A percentile compares a stretch with the other conserved stretches of the same genome.
Evolutionary conservation across 768 basidiomycete species (phyloP).

Genomic region (Pisolithus tinctorius): DNA sequence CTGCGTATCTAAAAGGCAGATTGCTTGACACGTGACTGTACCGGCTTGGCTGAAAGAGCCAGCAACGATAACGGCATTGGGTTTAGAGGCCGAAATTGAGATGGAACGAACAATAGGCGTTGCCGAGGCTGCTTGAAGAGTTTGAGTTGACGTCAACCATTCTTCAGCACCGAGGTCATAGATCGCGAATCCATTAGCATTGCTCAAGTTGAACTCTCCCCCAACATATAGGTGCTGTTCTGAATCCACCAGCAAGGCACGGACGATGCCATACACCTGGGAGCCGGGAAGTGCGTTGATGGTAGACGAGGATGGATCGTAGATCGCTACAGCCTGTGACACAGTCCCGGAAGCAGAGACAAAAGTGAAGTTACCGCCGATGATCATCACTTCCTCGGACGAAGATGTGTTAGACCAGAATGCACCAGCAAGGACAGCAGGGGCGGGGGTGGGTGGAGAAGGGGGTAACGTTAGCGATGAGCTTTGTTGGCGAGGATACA

Average conservation of each 20-base stretch:
- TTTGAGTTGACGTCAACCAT: conserved; percentile 58
- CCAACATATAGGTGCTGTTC: conserved; percentile 72
- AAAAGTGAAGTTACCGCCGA: conserved; percentile 89
- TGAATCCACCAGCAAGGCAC: conserved; percentile 58
- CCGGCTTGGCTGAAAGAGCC: conserved; percentile 86
- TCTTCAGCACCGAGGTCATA: conserved; percentile 65
- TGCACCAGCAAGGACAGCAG: conserved; percentile 76
- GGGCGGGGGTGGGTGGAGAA: conserved; percentile 52
- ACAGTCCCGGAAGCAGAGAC: conserved; percentile 30
- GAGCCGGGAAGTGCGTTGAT: conserved; percentile 52
- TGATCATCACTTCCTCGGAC: conserved; percentile 57
- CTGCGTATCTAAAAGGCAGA: conserved; percentile 68
- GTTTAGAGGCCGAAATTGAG: conserved; percentile 50
- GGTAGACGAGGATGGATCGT: conserved; percentile 47
- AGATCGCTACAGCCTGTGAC: conserved; percentile 61
- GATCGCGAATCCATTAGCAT: conserved; percentile 63
- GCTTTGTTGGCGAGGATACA: conserved; percentile 47
- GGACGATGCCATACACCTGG: conserved; percentile 70
- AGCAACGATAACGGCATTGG: conserved; percentile 67
- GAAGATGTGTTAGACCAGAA: conserved; percentile 85
- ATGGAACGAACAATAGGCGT: conserved; percentile 63
- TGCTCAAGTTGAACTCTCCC: conserved; percentile 67
- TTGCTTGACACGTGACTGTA: conserved; percentile 60
- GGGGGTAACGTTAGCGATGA: conserved; percentile 49
- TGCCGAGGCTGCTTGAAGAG: conserved; percentile 52